phyloP scores from a whole-genome alignment of 768 basidiomycete genomes.

The Tulasnella calospora region DNA sequence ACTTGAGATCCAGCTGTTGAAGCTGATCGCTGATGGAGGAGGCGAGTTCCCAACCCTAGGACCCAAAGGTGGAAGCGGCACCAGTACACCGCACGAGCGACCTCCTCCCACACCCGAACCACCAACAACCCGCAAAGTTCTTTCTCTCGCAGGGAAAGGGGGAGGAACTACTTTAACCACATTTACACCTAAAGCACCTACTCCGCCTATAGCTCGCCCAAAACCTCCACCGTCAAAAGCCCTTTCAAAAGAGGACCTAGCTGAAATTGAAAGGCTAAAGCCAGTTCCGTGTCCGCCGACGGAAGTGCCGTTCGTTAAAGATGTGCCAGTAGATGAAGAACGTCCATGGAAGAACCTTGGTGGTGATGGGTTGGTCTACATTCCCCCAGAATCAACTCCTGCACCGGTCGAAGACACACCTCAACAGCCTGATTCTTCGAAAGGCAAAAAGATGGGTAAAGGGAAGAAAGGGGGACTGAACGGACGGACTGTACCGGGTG shows the following conservation, averaged over 20 bases:
- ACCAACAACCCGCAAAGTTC: conserved; percentile 10
- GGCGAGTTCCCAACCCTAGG: conserved; percentile 22
- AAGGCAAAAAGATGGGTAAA: background rate
- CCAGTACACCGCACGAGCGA: background rate
- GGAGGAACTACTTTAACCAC: conserved; percentile 10
- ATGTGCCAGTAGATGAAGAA: background rate
- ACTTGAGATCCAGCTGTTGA: background rate
- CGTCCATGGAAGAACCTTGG: conserved; percentile 13
- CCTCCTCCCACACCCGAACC: background rate
- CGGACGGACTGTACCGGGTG: background rate
- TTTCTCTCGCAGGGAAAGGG: conserved; percentile 6
- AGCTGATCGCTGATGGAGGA: conserved; percentile 3
- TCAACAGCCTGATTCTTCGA: background rate
- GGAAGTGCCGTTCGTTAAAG: background rate
- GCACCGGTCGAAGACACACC: background rate
- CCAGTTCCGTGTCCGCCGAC: background rate
- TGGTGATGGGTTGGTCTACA: conserved; percentile 1
- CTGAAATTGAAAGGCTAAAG: conserved; percentile 6
- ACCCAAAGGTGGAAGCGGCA: background rate
- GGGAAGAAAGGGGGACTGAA: background rate
- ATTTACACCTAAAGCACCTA: background rate
- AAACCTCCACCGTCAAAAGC: background rate
- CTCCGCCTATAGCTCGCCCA: background rate
- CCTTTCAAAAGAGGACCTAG: background rate
- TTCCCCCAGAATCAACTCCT: background rate